phyloP scores from a whole-genome alignment of 495 filamentous ascomycete species.

The Penicillium pancosmium region DNA sequence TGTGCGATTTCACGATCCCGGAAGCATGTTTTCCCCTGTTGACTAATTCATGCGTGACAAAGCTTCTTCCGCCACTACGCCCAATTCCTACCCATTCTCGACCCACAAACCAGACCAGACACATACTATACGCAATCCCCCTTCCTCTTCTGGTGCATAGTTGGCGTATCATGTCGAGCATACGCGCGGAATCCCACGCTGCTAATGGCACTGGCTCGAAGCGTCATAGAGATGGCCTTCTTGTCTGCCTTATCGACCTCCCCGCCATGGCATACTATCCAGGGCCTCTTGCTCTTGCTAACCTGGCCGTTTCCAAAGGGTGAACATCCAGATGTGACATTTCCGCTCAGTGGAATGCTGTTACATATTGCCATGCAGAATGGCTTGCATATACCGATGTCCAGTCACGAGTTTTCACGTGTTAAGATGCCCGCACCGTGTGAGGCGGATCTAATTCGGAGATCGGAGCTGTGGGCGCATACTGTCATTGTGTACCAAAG shows the following conservation, averaged over 20 bases:
- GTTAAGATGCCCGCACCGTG: constrained; percentile 36
- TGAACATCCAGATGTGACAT: constrained; percentile 44
- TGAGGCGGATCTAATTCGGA: constrained; percentile 39
- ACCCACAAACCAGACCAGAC: constrained; percentile 42
- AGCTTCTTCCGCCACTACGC: constrained; percentile 54
- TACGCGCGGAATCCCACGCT: constrained; percentile 48
- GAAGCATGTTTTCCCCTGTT: neutral
- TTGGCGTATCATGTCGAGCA: constrained; percentile 41
- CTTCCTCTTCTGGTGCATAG: constrained; percentile 55
- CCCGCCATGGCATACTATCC: constrained; percentile 49
- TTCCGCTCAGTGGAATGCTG: constrained; percentile 43
- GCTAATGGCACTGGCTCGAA: constrained; percentile 37
- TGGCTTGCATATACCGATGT: constrained; percentile 51
- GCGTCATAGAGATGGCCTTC: constrained; percentile 50
- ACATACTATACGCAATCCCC: constrained; percentile 46
- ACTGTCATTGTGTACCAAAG: constrained; percentile 45
- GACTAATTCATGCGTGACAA: constrained; percentile 3
- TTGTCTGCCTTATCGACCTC: constrained; percentile 39
- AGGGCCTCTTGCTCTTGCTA: constrained; percentile 49
- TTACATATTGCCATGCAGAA: constrained; percentile 54
- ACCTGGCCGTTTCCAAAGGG: constrained; percentile 55
- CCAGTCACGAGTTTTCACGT: constrained; percentile 50
- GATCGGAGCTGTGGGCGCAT: constrained; percentile 48
- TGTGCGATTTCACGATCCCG: constrained; percentile 22
- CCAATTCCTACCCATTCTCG: constrained; percentile 49